phyloP scores from a whole-genome alignment of 257 asterid genomes.

The Gentiana straminea region DNA sequence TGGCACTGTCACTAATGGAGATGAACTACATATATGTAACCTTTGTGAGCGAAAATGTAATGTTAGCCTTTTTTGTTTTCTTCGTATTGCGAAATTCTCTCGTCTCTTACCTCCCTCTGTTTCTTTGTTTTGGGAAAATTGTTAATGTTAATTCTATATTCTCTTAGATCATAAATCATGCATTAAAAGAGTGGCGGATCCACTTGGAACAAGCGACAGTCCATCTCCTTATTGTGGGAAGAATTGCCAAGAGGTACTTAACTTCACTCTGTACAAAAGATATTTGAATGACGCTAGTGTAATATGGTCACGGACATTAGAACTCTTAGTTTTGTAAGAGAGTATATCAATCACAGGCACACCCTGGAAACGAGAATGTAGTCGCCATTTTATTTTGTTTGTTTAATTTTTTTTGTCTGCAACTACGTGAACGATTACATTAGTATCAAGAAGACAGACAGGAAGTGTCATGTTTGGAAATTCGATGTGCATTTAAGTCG shows the following conservation, averaged over 20 bases:
- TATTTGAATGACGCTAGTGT: too few relatives aligned
- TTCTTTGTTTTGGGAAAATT: neutral
- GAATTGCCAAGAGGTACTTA: slow-evolving; percentile 80
- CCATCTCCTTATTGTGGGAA: slow-evolving; percentile 50
- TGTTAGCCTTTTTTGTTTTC: slow-evolving; percentile 4
- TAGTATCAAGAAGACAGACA: too few relatives aligned
- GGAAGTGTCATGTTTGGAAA: too few relatives aligned
- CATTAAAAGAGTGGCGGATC: slow-evolving; percentile 27
- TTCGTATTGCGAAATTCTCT: slow-evolving; percentile 10
- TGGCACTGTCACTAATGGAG: slow-evolving; percentile 36
- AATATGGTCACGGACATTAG: too few relatives aligned
- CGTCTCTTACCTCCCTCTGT: neutral
- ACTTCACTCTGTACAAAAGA: slow-evolving; percentile 2
- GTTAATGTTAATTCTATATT: slow-evolving; percentile 11
- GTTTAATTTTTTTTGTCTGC: too few relatives aligned
- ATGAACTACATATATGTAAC: slow-evolving; percentile 46
- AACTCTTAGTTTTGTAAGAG: too few relatives aligned
- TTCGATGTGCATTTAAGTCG: too few relatives aligned
- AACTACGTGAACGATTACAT: too few relatives aligned
- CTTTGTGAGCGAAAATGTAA: slow-evolving; percentile 83
- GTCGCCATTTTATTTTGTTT: too few relatives aligned
- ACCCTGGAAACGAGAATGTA: too few relatives aligned
- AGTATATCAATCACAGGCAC: too few relatives aligned
- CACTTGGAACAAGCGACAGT: slow-evolving; percentile 32
- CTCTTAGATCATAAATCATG: slow-evolving; percentile 72